Evolutionary conservation across 345 rosid genomes (phyloP).

Genomic region (Brassica nigra): DNA sequence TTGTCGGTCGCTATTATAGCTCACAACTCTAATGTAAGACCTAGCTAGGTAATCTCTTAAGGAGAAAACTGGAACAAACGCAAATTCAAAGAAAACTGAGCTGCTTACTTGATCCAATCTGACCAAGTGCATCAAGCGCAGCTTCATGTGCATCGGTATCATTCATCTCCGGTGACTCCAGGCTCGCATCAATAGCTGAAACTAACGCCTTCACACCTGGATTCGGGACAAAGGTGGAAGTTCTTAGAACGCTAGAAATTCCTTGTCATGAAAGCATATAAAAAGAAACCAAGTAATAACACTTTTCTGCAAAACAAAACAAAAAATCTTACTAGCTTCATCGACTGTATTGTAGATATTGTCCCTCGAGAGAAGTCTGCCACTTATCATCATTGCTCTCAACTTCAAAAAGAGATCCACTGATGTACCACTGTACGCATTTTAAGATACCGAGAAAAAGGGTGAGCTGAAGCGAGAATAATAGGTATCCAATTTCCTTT

Average conservation of each 20-base stretch:
- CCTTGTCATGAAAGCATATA: not conserved
- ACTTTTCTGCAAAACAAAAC: not conserved
- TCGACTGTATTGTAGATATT: conserved; percentile 50
- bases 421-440: conserved; percentile 52
- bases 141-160: conserved; percentile 70
- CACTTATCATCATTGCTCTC: conserved; percentile 82
- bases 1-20: not conserved
- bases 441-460: conserved; percentile 7
- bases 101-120: conserved; percentile 81
- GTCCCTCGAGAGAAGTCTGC: conserved; percentile 76
- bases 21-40: not conserved
- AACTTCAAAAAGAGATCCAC: conserved; percentile 59
- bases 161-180: conserved; percentile 48
- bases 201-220: conserved; percentile 66
- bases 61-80: not conserved
- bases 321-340: conserved; percentile 58
- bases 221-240: conserved; percentile 29
- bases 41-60: conserved; percentile 13
- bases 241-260: conserved; percentile 5
- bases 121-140: conserved; percentile 87
- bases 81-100: conserved; percentile 3
- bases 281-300: not conserved
- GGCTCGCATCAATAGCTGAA: conserved; percentile 66
- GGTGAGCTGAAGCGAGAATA: conserved; percentile 19
- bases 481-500: conserved; percentile 2